These are phyloP conservation scores for Piper longum DNA, from an alignment of 164 flowering plant species.

Conservation along the genomic window DNA sequence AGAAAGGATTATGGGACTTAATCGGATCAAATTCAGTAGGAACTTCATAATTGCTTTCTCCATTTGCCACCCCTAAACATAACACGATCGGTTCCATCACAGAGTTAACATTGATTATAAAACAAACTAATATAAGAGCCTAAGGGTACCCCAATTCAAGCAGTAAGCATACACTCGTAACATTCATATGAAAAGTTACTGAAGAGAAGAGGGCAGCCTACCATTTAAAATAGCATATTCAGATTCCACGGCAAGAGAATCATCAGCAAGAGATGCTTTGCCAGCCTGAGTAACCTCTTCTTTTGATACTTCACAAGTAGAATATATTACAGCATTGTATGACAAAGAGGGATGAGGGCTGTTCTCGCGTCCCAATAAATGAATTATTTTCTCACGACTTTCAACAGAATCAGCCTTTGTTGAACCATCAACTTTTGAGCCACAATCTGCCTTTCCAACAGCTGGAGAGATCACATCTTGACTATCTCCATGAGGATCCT, in stretches of 20 bases:
- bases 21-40: conserved; percentile 80
- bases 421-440: conserved; percentile 80
- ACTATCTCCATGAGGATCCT: conserved; percentile 77
- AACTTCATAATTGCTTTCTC: conserved; percentile 73
- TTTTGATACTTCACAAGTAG: conserved; percentile 57
- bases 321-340: conserved; percentile 59
- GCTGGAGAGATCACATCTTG: conserved; percentile 79
- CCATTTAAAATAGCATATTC: conserved; percentile 45
- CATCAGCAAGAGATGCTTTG: conserved; percentile 35
- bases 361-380: conserved; percentile 23
- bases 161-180: not conserved
- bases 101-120: not conserved
- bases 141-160: not conserved
- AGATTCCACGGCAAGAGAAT: conserved; percentile 29
- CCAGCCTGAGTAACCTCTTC: conserved; percentile 56
- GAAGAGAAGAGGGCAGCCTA: conserved; percentile 19
- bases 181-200: not conserved
- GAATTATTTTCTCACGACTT: conserved; percentile 74
- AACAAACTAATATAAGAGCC: no score
- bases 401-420: conserved; percentile 83
- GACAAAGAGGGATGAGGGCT: conserved; percentile 64
- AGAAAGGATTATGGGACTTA: conserved; percentile 64
- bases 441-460: conserved; percentile 80
- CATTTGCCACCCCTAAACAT: conserved; percentile 63
- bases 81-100: not conserved